These are phyloP conservation scores for Halteria grandinella DNA, from an alignment of 73 alveolate genomes.

Conservation along the genomic window DNA sequence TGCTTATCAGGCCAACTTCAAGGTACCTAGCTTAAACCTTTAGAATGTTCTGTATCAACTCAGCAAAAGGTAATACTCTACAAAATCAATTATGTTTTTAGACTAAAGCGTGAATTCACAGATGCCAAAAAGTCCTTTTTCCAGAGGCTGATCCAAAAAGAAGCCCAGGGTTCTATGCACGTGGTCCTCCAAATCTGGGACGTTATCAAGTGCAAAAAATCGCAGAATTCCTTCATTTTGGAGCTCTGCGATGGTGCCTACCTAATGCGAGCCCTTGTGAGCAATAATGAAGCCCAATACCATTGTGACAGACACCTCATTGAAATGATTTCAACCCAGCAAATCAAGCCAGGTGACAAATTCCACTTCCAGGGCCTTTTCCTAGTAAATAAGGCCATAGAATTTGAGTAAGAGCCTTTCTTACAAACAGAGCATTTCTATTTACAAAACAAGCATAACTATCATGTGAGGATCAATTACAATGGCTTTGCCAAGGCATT, in stretches of 20 bases:
- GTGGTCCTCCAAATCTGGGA: background rate
- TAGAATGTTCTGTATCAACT: no score
- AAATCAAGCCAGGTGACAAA: constrained; percentile 27
- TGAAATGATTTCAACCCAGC: background rate
- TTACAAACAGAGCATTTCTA: constrained; percentile 3
- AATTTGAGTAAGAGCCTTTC: background rate
- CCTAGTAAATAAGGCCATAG: background rate
- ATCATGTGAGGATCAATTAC: constrained; percentile 9
- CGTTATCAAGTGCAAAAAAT: background rate
- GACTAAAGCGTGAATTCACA: constrained; percentile 3
- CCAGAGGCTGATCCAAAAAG: background rate
- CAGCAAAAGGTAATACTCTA: no score
- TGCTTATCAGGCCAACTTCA: no score
- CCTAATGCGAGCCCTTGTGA: background rate
- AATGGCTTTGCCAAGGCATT: constrained; percentile 21
- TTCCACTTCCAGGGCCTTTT: constrained; percentile 25
- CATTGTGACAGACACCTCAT: constrained; percentile 3
- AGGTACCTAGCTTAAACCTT: no score
- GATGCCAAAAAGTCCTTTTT: constrained; percentile 21
- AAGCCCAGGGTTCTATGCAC: background rate
- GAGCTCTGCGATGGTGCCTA: constrained; percentile 38
- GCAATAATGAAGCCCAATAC: background rate
- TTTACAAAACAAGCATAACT: constrained; percentile 12
- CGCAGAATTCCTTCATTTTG: background rate
- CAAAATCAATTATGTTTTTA: no score